Percentiles rank a stretch among this genome's conserved stretches.
Evolutionary conservation across 2,329 filamentous ascomycete genomes (phyloP).

Genomic region (Monosporascus sp.): DNA sequence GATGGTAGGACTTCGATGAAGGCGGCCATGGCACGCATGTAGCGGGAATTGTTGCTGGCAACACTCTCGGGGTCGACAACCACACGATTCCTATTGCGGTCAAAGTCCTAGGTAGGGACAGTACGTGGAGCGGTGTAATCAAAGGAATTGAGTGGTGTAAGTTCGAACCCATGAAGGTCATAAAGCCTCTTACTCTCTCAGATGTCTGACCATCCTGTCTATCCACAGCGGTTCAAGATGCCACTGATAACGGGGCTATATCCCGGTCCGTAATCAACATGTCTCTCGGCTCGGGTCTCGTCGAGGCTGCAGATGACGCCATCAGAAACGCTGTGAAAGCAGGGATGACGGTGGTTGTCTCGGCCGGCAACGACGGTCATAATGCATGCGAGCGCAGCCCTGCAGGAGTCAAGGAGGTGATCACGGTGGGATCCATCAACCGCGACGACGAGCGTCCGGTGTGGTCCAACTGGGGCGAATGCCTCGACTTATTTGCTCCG

Average conservation of each 20-base stretch:
- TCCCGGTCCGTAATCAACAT: constrained; percentile 23
- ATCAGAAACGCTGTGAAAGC: constrained; percentile 12
- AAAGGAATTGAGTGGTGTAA: constrained; percentile 24
- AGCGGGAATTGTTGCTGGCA: constrained; percentile 20
- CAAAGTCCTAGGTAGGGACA: constrained; percentile 18
- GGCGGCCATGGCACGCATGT: constrained; percentile 24
- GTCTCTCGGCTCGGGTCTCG: constrained; percentile 17
- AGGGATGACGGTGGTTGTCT: constrained; percentile 22
- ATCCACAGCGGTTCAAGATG: constrained; percentile 19
- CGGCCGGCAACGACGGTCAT: constrained; percentile 20
- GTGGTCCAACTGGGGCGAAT: constrained; percentile 22
- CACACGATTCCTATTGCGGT: constrained; percentile 20
- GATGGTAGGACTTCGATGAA: constrained; percentile 16
- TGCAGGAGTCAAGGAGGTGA: constrained; percentile 16
- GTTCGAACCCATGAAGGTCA: not conserved
- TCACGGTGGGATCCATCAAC: constrained; percentile 22
- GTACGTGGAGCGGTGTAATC: constrained; percentile 10
- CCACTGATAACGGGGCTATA: constrained; percentile 11
- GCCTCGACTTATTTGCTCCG: constrained; percentile 21
- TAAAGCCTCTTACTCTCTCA: not conserved
- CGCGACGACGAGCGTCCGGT: constrained; percentile 13
- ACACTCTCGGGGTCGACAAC: constrained; percentile 22
- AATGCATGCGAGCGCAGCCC: constrained; percentile 20
- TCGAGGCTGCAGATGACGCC: constrained; percentile 14
- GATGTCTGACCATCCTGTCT: constrained; percentile 3